Evolutionary conservation across 257 asterid species (phyloP).

Genomic region (Fraxinus cuspidata): DNA sequence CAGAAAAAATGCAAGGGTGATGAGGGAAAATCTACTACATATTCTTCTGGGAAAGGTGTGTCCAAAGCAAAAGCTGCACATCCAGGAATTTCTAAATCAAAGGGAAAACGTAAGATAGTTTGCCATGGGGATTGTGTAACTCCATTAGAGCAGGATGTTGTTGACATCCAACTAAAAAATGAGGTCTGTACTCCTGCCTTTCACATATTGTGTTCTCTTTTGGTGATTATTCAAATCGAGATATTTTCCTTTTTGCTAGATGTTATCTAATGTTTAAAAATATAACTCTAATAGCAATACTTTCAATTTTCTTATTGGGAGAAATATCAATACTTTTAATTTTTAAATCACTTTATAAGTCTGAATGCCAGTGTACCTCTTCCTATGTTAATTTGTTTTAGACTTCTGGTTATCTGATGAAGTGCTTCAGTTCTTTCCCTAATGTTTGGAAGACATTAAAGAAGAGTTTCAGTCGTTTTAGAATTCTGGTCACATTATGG

Average conservation of each 20-base stretch:
- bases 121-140: slow-evolving; percentile 36
- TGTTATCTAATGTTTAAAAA: slow-evolving; percentile 13
- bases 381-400: not conserved
- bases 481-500: not conserved
- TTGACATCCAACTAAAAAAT: slow-evolving; percentile 46
- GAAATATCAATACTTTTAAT: not conserved
- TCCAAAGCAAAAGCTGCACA: slow-evolving; percentile 30
- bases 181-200: slow-evolving; percentile 47
- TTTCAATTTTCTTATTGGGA: slow-evolving; percentile 5
- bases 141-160: slow-evolving; percentile 30
- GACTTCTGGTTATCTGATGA: not conserved
- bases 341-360: not conserved
- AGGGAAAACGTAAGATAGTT: slow-evolving; percentile 41
- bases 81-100: slow-evolving; percentile 39
- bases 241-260: slow-evolving; percentile 13
- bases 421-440: not conserved
- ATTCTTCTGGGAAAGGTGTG: slow-evolving; percentile 34
- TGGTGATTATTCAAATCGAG: slow-evolving; percentile 7
- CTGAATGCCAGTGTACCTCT: not conserved
- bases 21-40: slow-evolving; percentile 37
- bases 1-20: slow-evolving; percentile 43
- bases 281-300: not conserved
- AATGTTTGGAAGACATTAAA: not conserved
- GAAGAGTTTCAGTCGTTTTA: not conserved
- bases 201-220: slow-evolving; percentile 10